Evolutionary conservation across 768 basidiomycete genomes (phyloP), one percentile per base, ranked within the genome.

Genomic region (Lactifluus piperatus): DNA sequence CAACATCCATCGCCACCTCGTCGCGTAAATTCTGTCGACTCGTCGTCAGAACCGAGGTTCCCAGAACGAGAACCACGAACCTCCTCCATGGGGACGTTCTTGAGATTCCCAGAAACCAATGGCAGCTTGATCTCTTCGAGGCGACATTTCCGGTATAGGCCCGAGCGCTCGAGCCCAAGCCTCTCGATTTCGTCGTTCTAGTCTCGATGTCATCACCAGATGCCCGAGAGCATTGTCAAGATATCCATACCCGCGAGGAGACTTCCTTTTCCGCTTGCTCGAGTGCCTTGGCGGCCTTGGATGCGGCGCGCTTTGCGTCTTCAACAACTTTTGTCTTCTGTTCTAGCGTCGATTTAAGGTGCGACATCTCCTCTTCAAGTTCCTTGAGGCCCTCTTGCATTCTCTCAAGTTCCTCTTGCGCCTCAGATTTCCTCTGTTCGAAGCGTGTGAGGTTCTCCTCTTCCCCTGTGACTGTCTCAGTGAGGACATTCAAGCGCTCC

Each of bases 31-130:
- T 88, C 91, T 88, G 60, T 51, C 45, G 9, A 34, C 14, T 24
- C 6, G 18, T 1, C 9, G 48, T 7, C 44, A 22, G 10, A 7
- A 30, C 6, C 20, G 7, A 32, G 46, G 16, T 16, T 26, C n/a
- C 9, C 14, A 30, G 5, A 6, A 32, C 4, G 41, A n/a, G 18
- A 50, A n/a, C 64, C 27, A 52, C 75, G 41, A 49, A 91, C 93
- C 83, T 97, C 97, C 68, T 97, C 94, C 83, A 98, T 89, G 0
- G 95, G 90, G 2, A 98, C 91, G 65, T 89, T 82, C 70, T 83
- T 86, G 55, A 98, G 74, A 67, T 83, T 80, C 6, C 95, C 97
- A 55, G 79, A 70, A 14, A 78, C 65, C 13, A 98, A 74, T 0
- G 95, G 94, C 18, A 99, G 71, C 58, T 80, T 80, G 64, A 97